A percentile compares a stretch with the other conserved stretches of the same genome.
phyloP scores from a whole-genome alignment of 208 protist genomes.

The Acanthamoeba healyi region DNA sequence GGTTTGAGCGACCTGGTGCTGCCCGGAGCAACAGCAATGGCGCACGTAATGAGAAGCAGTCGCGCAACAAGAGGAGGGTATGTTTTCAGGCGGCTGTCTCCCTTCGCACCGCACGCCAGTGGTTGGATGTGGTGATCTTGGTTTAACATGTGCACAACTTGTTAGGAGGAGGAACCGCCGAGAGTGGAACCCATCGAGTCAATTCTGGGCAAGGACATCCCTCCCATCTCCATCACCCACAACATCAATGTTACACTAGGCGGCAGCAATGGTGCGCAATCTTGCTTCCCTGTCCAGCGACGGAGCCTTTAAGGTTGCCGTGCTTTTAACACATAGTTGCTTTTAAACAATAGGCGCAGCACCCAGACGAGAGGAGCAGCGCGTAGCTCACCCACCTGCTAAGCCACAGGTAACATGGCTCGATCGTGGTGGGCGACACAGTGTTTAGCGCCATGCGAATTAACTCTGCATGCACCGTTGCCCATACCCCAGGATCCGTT shows the following conservation, averaged over 20 bases:
- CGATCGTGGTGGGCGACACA: too few species aligned
- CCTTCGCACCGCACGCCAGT: too few species aligned
- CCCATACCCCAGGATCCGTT: neutral
- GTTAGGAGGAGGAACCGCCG: constrained; percentile 62
- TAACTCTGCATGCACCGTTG: too few species aligned
- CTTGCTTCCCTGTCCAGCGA: neutral
- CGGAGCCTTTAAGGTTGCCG: too few species aligned
- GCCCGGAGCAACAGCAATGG: neutral
- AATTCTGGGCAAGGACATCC: constrained; percentile 79
- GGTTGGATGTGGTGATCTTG: too few species aligned
- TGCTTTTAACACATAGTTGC: too few species aligned
- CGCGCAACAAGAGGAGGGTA: neutral
- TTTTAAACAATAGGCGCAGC: neutral
- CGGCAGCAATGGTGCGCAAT: too few species aligned
- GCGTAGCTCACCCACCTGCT: neutral
- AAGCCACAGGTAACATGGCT: neutral
- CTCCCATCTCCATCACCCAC: constrained; percentile 73
- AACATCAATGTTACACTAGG: neutral
- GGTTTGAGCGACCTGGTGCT: neutral
- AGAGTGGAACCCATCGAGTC: constrained; percentile 77
- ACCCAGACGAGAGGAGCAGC: neutral
- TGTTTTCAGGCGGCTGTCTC: too few species aligned
- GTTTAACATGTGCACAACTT: neutral
- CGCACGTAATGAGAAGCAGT: neutral
- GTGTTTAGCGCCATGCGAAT: too few species aligned